Conservation (phyloP, 176 grass and related monocot genomes). For the Triticum turgidum region DNA sequence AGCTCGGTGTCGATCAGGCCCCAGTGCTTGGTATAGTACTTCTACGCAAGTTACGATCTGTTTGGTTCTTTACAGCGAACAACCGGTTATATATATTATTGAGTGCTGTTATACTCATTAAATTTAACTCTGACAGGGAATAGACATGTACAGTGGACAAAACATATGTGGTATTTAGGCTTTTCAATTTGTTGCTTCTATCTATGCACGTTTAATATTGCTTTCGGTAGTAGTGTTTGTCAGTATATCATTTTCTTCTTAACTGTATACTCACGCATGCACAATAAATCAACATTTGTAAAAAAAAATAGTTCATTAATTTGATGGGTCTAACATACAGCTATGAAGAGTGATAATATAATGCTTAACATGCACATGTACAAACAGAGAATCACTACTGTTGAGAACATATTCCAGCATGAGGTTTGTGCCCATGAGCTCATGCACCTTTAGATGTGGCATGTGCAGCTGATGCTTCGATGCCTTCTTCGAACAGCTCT, state of each 20-base stretch:
- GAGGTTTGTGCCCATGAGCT: slow-evolving; percentile 23
- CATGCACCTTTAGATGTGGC: neutral
- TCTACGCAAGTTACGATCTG: neutral
- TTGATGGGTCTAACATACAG: neutral
- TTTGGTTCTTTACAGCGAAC: neutral
- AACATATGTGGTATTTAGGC: neutral
- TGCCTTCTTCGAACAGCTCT: neutral
- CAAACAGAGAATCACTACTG: neutral
- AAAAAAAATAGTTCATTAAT: neutral
- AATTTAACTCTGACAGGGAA: neutral
- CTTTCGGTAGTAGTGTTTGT: neutral
- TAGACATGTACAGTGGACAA: neutral
- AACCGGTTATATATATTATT: neutral
- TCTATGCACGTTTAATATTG: neutral
- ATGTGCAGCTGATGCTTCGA: neutral
- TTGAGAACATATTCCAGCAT: slow-evolving; percentile 26
- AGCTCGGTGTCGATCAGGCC: neutral
- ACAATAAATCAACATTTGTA: neutral
- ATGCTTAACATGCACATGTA: neutral
- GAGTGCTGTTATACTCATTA: neutral
- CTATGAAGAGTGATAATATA: neutral
- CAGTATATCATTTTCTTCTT: neutral
- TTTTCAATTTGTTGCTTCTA: neutral
- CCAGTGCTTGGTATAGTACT: neutral
- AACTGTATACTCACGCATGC: neutral